Evolutionary conservation across 1,284 basidiomycete genomes (phyloP), one percentile per base, ranked within the genome.

Genomic region (Pulveroboletus sp.): DNA sequence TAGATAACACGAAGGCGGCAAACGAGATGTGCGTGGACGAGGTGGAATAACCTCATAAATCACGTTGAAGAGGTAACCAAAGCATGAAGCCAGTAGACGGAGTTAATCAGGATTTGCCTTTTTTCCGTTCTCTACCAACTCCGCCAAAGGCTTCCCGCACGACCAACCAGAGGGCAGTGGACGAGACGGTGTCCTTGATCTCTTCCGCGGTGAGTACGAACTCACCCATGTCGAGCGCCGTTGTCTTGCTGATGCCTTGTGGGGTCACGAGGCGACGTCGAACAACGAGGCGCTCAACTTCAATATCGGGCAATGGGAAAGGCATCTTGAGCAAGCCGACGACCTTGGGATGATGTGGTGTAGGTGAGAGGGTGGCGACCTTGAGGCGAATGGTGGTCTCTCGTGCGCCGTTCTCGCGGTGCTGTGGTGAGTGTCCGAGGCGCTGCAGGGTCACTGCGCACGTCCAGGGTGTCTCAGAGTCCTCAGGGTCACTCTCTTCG

Each of bases 331-430:
- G 81, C 75, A 95, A 86, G 35, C 88, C 91, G 29, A 98, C 90
- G 20, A 98, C 89, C 71, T 96, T 95, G 9, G 96, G 96, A 73
- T 98, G 96, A 72, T 98, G 94, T 18, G 95, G 96, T 2, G 95
- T 95, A 8, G 96, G 96, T 11, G 86, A 87, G 35, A 97, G 81
- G 26, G 89, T 93, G 14, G 87, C 94, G 12, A 91, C 81, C 68
- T 89, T 89, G 47, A 87, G 59, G 42, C 74, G 72, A 26, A 82
- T 31, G 15, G 63, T 59, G 18, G 68, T 50, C 24, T 62, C 57
- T 50, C 53, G 59, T 15, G 33, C 40, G 5, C 47, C 47, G 0
- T 49, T 58, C 39, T 50, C 58, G 24, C 47, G 57, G 25, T 36
- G 28, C 15, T 28, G 56, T 15, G 43, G n/a, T 35, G 31, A 5